These are phyloP conservation scores for Colletotrichum nymphaeae DNA, from an alignment of 2,329 filamentous ascomycete species.

Conservation along the genomic window DNA sequence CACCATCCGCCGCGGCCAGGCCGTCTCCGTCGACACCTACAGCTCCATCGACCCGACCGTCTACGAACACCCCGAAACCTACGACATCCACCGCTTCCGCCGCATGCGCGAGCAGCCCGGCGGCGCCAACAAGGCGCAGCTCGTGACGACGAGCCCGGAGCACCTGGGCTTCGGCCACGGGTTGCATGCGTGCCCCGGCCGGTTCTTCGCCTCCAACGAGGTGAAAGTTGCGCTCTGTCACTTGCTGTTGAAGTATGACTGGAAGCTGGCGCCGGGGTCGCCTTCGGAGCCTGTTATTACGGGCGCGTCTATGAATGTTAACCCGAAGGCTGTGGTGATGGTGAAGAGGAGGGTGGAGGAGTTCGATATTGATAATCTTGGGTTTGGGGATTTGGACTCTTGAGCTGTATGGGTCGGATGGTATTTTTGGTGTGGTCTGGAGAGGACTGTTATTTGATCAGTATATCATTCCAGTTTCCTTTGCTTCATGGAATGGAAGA, in stretches of 20 bases:
- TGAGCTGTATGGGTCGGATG: neutral
- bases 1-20: neutral
- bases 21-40: neutral
- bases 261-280: neutral
- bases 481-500: too few species aligned
- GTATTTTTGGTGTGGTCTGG: neutral
- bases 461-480: neutral
- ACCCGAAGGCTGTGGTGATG: neutral
- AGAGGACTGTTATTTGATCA: neutral
- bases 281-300: neutral
- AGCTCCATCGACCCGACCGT: neutral
- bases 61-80: slow-evolving; percentile 2
- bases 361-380: neutral
- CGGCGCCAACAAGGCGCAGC: slow-evolving; percentile 46
- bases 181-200: slow-evolving; percentile 8
- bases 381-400: neutral
- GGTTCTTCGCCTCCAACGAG: neutral
- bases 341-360: neutral
- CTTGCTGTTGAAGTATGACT: neutral
- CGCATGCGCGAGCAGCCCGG: slow-evolving; percentile 23
- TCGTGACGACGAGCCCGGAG: slow-evolving; percentile 50
- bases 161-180: slow-evolving; percentile 51
- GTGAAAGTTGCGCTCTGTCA: neutral
- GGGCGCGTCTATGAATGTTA: neutral
- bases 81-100: slow-evolving; percentile 7